Conservation (phyloP, 169 alveolate species). For the Eimeria maxima region DNA sequence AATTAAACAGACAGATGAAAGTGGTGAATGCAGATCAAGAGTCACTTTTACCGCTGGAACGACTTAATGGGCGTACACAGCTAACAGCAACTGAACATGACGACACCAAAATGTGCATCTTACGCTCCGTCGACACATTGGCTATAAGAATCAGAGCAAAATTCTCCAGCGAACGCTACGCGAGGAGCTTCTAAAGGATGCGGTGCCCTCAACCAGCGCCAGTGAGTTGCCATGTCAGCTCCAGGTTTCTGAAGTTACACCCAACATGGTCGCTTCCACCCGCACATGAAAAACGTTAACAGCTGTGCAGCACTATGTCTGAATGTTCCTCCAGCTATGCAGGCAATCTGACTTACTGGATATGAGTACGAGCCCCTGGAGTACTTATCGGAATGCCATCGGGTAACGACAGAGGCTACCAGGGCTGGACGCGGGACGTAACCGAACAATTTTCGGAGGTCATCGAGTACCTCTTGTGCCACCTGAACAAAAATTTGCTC, state of each 20-base stretch:
- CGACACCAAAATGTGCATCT: background rate
- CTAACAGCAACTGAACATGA: background rate
- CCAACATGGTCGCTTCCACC: background rate
- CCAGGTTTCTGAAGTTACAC: slow-evolving; percentile 61
- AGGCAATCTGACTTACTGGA: slow-evolving; percentile 48
- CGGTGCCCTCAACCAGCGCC: slow-evolving; percentile 81
- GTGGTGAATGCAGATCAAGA: background rate
- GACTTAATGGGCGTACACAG: background rate
- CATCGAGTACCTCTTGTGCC: slow-evolving; percentile 80
- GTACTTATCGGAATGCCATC: slow-evolving; percentile 79
- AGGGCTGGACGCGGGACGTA: slow-evolving; percentile 70
- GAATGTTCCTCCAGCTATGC: background rate
- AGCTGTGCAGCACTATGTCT: background rate
- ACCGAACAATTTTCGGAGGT: slow-evolving; percentile 74
- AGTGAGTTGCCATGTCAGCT: slow-evolving; percentile 72
- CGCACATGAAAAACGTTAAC: background rate
- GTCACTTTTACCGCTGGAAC: background rate
- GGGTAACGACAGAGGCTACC: slow-evolving; percentile 76
- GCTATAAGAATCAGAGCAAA: slow-evolving; percentile 71
- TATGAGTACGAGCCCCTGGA: slow-evolving; percentile 80
- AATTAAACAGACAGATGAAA: background rate
- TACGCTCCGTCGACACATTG: slow-evolving; percentile 84
- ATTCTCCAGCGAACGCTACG: slow-evolving; percentile 82
- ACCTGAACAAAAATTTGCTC: slow-evolving; percentile 6
- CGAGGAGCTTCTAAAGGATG: slow-evolving; percentile 82